Conservation (phyloP, 257 asterid species). For the Ocimum tenuiflorum region DNA sequence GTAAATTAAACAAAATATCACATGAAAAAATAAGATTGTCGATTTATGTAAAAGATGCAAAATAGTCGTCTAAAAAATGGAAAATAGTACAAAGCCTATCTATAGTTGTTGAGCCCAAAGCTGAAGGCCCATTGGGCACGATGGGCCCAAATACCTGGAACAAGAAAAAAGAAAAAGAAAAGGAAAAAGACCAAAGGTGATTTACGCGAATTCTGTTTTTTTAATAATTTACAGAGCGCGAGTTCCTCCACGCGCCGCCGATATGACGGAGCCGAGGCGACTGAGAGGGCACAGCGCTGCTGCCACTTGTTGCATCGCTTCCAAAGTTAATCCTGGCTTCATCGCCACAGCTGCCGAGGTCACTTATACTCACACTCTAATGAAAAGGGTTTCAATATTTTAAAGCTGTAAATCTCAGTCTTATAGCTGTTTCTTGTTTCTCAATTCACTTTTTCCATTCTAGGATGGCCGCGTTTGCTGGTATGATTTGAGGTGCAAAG, state of each 20-base stretch:
- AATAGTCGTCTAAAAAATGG: too few relatives aligned
- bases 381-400: neutral
- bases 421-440: neutral
- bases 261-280: constrained; percentile 57
- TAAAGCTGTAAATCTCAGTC: neutral
- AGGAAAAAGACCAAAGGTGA: too few relatives aligned
- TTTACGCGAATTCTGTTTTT: neutral
- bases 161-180: too few relatives aligned
- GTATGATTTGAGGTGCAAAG: constrained; percentile 85
- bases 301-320: constrained; percentile 79
- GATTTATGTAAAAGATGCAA: too few relatives aligned
- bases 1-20: too few relatives aligned
- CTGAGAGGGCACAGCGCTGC: constrained; percentile 66
- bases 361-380: neutral
- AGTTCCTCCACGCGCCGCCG: constrained; percentile 10
- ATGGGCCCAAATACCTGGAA: too few relatives aligned
- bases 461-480: constrained; percentile 82
- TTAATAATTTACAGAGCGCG: neutral
- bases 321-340: constrained; percentile 60
- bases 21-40: too few relatives aligned
- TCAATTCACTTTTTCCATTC: neutral
- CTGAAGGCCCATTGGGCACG: too few relatives aligned
- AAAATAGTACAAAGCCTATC: too few relatives aligned
- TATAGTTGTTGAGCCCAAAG: too few relatives aligned
- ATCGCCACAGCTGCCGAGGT: constrained; percentile 86